Evolutionary conservation across 2,329 filamentous ascomycete species (phyloP).

Genomic region (Aspergillaceae sp.): DNA sequence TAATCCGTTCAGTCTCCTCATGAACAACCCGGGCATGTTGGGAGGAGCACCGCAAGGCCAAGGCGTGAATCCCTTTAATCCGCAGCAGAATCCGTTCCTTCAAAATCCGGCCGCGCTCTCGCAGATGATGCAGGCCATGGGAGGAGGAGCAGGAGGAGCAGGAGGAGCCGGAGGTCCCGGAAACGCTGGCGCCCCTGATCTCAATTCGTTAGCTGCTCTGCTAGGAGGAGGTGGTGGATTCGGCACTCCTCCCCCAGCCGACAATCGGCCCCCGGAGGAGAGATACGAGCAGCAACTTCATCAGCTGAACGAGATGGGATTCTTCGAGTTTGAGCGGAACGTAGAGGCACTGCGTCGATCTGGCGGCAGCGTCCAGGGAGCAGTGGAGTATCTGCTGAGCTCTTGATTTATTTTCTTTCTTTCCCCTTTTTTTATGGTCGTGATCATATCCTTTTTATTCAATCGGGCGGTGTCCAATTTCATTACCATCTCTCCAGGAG

Average conservation of each 20-base stretch:
- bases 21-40: conserved; percentile 31
- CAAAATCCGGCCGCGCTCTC: conserved; percentile 52
- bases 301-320: conserved; percentile 97
- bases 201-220: conserved; percentile 40
- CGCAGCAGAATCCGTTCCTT: conserved; percentile 47
- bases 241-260: conserved; percentile 51
- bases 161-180: conserved; percentile 17
- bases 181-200: conserved; percentile 16
- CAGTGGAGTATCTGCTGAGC: conserved; percentile 34
- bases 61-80: conserved; percentile 39
- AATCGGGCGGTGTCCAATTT: neutral
- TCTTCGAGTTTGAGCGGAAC: conserved; percentile 93
- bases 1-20: conserved; percentile 61
- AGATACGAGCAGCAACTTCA: conserved; percentile 81
- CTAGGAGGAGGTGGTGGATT: conserved; percentile 45
- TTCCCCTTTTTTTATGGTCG: too few relatives aligned
- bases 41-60: conserved; percentile 24
- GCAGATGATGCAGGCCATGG: conserved; percentile 47
- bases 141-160: conserved; percentile 21
- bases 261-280: conserved; percentile 88
- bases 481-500: neutral
- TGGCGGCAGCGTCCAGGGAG: conserved; percentile 90
- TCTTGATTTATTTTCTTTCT: neutral
- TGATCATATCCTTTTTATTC: too few relatives aligned
- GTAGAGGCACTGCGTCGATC: conserved; percentile 77